Percentiles rank a stretch among this genome's conserved stretches.
These are phyloP conservation scores for Sorghum bicolor DNA, from an alignment of 176 grass and related monocot genomes.

Conservation along the genomic window Sorghum_bicolor_NCBIv3 NC_012872.2:63750001-63750500, in stretches of 20 bases:
- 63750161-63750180: not conserved
- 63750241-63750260: constrained; percentile 2
- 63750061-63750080: not conserved
- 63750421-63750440: too few species aligned
- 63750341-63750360: not conserved
- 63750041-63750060: not conserved
- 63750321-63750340: not conserved
- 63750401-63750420: too few species aligned
- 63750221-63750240: not conserved
- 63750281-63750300: not conserved
- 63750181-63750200: not conserved
- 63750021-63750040: not conserved
- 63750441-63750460: too few species aligned
- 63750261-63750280: not conserved
- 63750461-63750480: too few species aligned
- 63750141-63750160: not conserved
- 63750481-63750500: too few species aligned
- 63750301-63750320: not conserved
- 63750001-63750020: not conserved
- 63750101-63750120: not conserved
- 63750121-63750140: not conserved
- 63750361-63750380: not conserved
- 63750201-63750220: not conserved
- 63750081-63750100: not conserved
- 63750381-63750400: too few species aligned